A percentile compares a stretch with the other conserved stretches of the same genome.
Conservation (phyloP, 768 basidiomycete genomes). For the Boletus coccyginus region DNA sequence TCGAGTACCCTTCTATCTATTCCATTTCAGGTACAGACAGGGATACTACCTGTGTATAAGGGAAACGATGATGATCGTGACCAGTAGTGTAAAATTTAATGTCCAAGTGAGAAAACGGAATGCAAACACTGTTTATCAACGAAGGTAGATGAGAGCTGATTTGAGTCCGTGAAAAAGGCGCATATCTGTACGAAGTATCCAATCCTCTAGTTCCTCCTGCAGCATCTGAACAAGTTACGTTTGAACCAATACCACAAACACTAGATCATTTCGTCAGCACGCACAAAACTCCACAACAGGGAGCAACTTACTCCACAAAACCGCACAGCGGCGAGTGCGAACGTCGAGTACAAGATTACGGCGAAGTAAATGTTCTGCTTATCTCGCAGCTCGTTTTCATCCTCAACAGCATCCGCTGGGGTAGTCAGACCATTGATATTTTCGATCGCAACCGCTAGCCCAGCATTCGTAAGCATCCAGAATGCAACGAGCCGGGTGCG, state of each 20-base stretch:
- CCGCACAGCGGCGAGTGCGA: constrained; percentile 65
- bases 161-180: constrained; percentile 22
- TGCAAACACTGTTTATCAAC: constrained; percentile 22
- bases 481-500: constrained; percentile 80
- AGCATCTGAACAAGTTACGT: constrained; percentile 79
- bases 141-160: constrained; percentile 33
- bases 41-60: constrained; percentile 16
- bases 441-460: constrained; percentile 70
- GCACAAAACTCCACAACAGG: background rate
- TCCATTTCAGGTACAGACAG: constrained; percentile 21
- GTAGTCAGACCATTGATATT: constrained; percentile 64
- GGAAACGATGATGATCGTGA: constrained; percentile 13
- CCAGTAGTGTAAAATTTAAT: constrained; percentile 21
- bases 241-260: constrained; percentile 82
- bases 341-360: constrained; percentile 79
- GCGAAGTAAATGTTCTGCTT: constrained; percentile 69
- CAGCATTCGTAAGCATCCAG: constrained; percentile 79
- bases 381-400: constrained; percentile 39
- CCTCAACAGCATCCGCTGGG: constrained; percentile 34
- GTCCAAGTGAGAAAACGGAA: constrained; percentile 19
- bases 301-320: constrained; percentile 65
- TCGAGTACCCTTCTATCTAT: constrained; percentile 27
- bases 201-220: constrained; percentile 60
- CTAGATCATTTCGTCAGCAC: constrained; percentile 36
- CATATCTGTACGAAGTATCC: constrained; percentile 10